These are phyloP conservation scores for Isabelozyma rhagii DNA, from an alignment of 805 yeast genomes.

Conservation along the genomic window DNA sequence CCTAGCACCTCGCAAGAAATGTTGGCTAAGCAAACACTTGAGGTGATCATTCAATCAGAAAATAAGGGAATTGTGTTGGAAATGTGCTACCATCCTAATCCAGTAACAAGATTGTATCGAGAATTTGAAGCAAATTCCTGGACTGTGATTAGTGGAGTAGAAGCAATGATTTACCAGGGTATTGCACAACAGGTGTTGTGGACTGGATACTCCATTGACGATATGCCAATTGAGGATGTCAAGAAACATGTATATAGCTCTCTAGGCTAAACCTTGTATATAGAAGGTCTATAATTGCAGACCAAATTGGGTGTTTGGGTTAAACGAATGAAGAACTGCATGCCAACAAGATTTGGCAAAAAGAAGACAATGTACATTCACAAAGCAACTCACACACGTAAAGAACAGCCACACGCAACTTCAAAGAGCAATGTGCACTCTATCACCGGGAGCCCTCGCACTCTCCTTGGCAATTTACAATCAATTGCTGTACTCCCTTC, in stretches of 20 bases:
- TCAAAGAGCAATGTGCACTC: no score
- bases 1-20: conserved; percentile 20
- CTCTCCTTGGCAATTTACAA: no score
- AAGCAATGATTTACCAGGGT: conserved; percentile 31
- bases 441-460: no score
- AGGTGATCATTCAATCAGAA: conserved; percentile 18
- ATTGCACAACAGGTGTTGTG: conserved; percentile 28
- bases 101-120: conserved; percentile 19
- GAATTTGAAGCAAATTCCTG: conserved; percentile 20
- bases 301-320: no score
- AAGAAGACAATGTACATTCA: no score
- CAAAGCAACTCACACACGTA: no score
- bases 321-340: no score
- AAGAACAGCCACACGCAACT: no score
- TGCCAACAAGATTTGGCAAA: no score
- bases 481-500: no score
- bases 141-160: conserved; percentile 27
- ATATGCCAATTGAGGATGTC: conserved; percentile 21
- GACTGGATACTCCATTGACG: conserved; percentile 23
- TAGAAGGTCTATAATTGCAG: not conserved
- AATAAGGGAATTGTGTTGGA: conserved; percentile 25
- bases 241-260: conserved; percentile 12
- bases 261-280: not conserved
- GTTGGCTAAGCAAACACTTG: conserved; percentile 20
- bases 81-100: conserved; percentile 33